These are phyloP conservation scores for Chlorella sp. DNA, from an alignment of 139 green algal species.

Conservation along the genomic window DNA sequence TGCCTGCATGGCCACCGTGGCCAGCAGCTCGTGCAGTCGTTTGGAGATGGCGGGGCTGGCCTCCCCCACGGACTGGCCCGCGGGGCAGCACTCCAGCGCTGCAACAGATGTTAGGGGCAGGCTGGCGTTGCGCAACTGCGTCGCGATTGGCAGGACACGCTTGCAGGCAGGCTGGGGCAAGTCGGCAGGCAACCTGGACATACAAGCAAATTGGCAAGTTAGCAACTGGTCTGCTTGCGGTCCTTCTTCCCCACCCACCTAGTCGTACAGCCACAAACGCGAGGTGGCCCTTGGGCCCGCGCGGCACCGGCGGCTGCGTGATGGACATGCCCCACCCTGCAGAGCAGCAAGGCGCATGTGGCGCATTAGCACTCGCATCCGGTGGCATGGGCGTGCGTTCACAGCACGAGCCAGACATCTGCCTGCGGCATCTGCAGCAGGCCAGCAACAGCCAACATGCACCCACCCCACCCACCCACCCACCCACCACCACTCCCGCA, in stretches of 20 bases:
- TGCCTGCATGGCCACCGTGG: slow-evolving; percentile 61
- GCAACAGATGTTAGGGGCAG: not conserved
- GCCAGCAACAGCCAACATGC: too few species aligned
- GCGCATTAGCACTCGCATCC: too few species aligned
- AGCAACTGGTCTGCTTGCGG: not conserved
- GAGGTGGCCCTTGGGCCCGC: slow-evolving; percentile 28
- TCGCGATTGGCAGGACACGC: too few species aligned
- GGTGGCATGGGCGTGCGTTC: too few species aligned
- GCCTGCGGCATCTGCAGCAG: too few species aligned
- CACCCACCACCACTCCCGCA: too few species aligned
- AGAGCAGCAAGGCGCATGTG: too few species aligned
- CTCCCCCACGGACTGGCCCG: not conserved
- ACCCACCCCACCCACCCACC: too few species aligned
- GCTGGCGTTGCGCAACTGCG: not conserved
- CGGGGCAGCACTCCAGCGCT: slow-evolving; percentile 18
- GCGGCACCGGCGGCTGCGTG: slow-evolving; percentile 43
- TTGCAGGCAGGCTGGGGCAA: not conserved
- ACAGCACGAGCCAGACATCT: too few species aligned
- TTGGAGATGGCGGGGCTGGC: slow-evolving; percentile 5
- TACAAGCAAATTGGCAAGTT: not conserved
- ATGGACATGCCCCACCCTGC: slow-evolving; percentile 56
- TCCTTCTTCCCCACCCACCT: not conserved
- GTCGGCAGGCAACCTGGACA: not conserved
- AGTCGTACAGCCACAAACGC: slow-evolving; percentile 56
- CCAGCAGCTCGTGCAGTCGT: slow-evolving; percentile 66